Conservation (phyloP, 208 protist genomes). For the Wallacemonas rigidus region DNA sequence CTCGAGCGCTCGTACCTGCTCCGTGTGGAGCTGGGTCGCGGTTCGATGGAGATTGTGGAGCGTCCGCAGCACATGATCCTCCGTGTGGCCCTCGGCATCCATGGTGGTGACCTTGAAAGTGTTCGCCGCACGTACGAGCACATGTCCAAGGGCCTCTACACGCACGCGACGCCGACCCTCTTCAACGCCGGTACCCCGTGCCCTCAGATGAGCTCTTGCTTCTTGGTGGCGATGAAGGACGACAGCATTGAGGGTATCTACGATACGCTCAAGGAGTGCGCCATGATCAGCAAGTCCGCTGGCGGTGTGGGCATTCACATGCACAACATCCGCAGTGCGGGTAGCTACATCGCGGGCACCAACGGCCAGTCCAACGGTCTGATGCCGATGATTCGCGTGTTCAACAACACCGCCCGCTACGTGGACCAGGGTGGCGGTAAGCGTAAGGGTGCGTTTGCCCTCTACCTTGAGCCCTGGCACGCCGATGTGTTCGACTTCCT, state of each 20-base stretch:
- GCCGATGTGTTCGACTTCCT: slow-evolving; percentile 98
- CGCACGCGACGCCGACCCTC: slow-evolving; percentile 98
- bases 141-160: slow-evolving; percentile 95
- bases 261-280: slow-evolving; percentile 98
- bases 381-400: slow-evolving; percentile 99
- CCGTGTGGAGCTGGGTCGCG: slow-evolving; percentile 77
- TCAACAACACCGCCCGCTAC: slow-evolving; percentile 99
- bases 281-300: slow-evolving; percentile 97
- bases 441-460: slow-evolving; percentile 98
- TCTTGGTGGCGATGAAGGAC: slow-evolving; percentile 98
- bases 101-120: slow-evolving; percentile 89
- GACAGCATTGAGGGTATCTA: slow-evolving; percentile 99
- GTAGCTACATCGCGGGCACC: slow-evolving; percentile 98
- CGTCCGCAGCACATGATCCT: slow-evolving; percentile 99
- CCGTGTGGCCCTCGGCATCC: slow-evolving; percentile 98
- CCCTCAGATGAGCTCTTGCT: slow-evolving; percentile 98
- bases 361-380: slow-evolving; percentile 97
- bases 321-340: slow-evolving; percentile 96
- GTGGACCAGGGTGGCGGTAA: slow-evolving; percentile 98
- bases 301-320: slow-evolving; percentile 98
- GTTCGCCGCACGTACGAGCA: slow-evolving; percentile 97
- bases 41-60: slow-evolving; percentile 92
- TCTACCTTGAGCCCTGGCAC: slow-evolving; percentile 99
- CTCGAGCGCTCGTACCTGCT: slow-evolving; percentile 99
- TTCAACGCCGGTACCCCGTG: slow-evolving; percentile 97